phyloP scores from a whole-genome alignment of 176 grass and related monocot genomes.

The Urochloa ruziziensis region DNA sequence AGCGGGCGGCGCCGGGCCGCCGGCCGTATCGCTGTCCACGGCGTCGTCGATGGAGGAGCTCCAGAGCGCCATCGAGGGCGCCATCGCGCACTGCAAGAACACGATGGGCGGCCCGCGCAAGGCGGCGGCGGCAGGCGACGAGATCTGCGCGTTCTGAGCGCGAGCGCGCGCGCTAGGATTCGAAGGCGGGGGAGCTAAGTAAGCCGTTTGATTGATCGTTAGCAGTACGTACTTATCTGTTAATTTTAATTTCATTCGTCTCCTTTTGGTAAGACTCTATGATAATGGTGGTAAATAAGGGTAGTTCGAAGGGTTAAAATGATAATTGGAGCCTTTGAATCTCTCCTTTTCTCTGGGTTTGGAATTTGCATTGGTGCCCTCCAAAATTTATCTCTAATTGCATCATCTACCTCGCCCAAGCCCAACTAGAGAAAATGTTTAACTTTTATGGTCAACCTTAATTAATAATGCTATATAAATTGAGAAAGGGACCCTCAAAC shows the following conservation, averaged over 20 bases:
- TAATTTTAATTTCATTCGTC: conserved; percentile 33
- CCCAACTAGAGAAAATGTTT: not conserved
- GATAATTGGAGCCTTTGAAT: conserved; percentile 26
- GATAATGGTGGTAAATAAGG: conserved; percentile 53
- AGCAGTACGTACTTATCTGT: conserved; percentile 33
- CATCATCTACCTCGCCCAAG: not conserved
- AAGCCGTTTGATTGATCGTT: conserved; percentile 50
- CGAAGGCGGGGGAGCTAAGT: conserved; percentile 32
- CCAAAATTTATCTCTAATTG: not conserved
- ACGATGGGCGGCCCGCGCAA: conserved; percentile 51
- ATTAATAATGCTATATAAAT: not conserved
- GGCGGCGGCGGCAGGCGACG: not conserved
- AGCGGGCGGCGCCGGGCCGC: conserved; percentile 16
- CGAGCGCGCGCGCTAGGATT: conserved; percentile 38
- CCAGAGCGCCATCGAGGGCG: conserved; percentile 89
- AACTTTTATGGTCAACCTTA: not conserved
- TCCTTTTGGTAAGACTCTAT: conserved; percentile 34
- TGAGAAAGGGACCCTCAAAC: not conserved
- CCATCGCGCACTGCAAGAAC: conserved; percentile 98
- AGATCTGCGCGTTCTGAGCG: conserved; percentile 48
- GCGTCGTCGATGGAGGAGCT: conserved; percentile 93
- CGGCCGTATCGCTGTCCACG: conserved; percentile 59
- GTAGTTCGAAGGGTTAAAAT: conserved; percentile 43
- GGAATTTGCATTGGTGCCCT: conserved; percentile 46
- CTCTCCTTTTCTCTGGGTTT: not conserved